Percentiles rank a stretch among this genome's conserved stretches.
Evolutionary conservation across 2,329 filamentous ascomycete species (phyloP).

Genomic region (Microsporum audouinii): DNA sequence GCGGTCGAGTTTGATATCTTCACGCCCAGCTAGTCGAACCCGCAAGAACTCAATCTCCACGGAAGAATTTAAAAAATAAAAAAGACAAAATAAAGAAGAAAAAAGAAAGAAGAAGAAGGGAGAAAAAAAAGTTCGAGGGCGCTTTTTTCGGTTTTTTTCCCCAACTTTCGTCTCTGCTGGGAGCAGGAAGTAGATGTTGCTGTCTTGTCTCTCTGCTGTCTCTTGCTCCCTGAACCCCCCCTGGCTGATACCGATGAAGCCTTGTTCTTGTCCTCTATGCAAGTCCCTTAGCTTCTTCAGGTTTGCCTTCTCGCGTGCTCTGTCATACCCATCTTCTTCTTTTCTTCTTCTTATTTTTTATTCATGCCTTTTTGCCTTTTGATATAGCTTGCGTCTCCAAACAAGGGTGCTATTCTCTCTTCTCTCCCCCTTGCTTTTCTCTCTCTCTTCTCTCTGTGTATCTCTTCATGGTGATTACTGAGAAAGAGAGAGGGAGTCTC

Average conservation of each 20-base stretch:
- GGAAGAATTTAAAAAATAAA: neutral
- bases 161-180: neutral
- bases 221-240: neutral
- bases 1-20: constrained; percentile 4
- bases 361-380: no score
- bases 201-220: neutral
- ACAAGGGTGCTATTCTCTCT: neutral
- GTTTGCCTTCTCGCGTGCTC: constrained; percentile 1
- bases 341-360: neutral
- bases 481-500: no score
- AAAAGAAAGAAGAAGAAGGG: neutral
- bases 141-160: neutral
- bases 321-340: neutral
- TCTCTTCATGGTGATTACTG: neutral
- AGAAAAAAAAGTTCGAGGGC: neutral
- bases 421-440: neutral
- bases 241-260: neutral
- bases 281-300: neutral
- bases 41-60: constrained; percentile 2
- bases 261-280: neutral
- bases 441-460: neutral
- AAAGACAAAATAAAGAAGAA: neutral
- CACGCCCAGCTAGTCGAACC: neutral
- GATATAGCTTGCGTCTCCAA: neutral
- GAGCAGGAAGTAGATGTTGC: neutral